phyloP scores from a whole-genome alignment of 1,284 basidiomycete species.

The Leccinum huronense region DNA sequence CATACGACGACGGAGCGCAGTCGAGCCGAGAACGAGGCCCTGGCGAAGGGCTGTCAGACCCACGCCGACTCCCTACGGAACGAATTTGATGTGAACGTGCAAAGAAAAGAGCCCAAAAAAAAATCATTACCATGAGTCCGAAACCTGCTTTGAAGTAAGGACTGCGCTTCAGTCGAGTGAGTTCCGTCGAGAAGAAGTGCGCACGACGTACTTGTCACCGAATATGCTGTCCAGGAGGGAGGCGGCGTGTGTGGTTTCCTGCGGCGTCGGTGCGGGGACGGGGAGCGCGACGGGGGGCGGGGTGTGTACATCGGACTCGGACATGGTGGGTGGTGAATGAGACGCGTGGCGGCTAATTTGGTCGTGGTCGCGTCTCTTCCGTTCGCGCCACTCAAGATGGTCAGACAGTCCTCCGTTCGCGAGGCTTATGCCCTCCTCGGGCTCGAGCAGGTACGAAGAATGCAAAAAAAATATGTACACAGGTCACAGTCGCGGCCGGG shows the following conservation, averaged over 20 bases:
- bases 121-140: slow-evolving; percentile 79
- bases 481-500: neutral
- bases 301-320: slow-evolving; percentile 7
- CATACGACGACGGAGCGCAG: slow-evolving; percentile 82
- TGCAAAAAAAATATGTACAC: neutral
- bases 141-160: slow-evolving; percentile 97
- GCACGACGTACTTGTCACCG: slow-evolving; percentile 36
- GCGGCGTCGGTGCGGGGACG: slow-evolving; percentile 6
- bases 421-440: slow-evolving; percentile 60
- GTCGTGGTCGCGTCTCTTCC: slow-evolving; percentile 34
- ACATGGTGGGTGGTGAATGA: slow-evolving; percentile 19
- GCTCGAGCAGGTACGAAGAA: slow-evolving; percentile 49
- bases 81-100: slow-evolving; percentile 11
- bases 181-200: slow-evolving; percentile 13
- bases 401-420: slow-evolving; percentile 37
- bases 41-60: slow-evolving; percentile 75
- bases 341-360: slow-evolving; percentile 18
- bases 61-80: slow-evolving; percentile 77
- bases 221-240: slow-evolving; percentile 24
- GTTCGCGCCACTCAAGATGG: slow-evolving; percentile 33
- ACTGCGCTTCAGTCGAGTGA: slow-evolving; percentile 52
- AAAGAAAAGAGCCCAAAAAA: neutral
- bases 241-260: slow-evolving; percentile 11
- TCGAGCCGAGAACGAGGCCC: slow-evolving; percentile 67
- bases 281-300: slow-evolving; percentile 10